Evolutionary conservation across 2,329 filamentous ascomycete species (phyloP), one percentile per base, ranked within the genome.

Genomic region (Coniochaeta hoffmannii): DNA sequence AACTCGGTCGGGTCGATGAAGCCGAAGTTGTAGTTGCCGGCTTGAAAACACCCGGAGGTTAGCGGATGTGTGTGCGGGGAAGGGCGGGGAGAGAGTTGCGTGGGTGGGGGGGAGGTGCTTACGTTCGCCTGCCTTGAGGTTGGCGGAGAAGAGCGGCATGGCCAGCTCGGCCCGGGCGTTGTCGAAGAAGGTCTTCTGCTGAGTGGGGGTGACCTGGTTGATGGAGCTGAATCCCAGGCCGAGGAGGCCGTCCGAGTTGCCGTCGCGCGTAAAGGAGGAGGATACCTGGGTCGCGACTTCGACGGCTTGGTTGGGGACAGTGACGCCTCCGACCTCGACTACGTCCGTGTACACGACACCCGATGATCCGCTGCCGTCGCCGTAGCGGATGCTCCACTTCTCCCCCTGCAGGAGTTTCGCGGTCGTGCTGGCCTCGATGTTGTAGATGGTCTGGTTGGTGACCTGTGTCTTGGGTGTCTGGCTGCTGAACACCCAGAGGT

Each of bases 401-500:
- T 60, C 56, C 52, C 63, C 65, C 19, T 58, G 55, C 59, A 82
- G 61, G 56, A 74, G 67, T 61, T 74, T 75, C 46, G 72, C 68
- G 8, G 72, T 75, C 35, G 61, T 65, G 58, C 74, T 71, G 19
- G 68, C 58, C 55, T 68, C 63, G 17, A 78, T 77, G 55, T 76
- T 74, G 71, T 87, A 88, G 66, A 81, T 66, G 57, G 69, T 68
- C 67, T 87, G 83, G 24, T 81, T 81, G 9, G 61, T 62, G 53
- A 74, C 71, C 59, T 80, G 68, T 7, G 69, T 66, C 14, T 68
- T 59, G 6, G 80, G 68, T 38, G 83, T 76, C 53, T 82, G 71
- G 49, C 70, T 74, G 15, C 82, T 86, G 71, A 85, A 87, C 32
- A 85, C 82, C 85, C 85, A 88, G 76, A 88, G 74, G 70, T 88